Percentiles rank a stretch among this genome's conserved stretches.
phyloP scores from a whole-genome alignment of 2,329 filamentous ascomycete genomes.

The Diplocarpon mali region DNA sequence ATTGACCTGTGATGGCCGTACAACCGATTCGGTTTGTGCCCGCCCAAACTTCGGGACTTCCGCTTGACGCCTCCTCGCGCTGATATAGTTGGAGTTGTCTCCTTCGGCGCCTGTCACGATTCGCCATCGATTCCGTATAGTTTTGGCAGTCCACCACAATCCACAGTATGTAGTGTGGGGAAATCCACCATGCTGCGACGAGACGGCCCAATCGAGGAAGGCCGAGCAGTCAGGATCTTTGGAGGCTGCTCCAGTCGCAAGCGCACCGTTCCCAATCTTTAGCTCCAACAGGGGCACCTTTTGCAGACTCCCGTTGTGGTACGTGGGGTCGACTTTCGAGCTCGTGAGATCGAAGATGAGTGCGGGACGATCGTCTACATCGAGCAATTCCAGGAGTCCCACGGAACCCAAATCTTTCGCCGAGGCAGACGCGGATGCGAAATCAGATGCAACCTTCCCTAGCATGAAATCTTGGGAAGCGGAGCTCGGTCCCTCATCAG shows the following conservation, averaged over 20 bases:
- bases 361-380: conserved; percentile 16
- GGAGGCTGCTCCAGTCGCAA: neutral
- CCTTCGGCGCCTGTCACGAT: conserved; percentile 13
- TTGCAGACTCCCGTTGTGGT: conserved; percentile 12
- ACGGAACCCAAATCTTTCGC: neutral
- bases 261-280: conserved; percentile 3
- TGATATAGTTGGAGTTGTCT: conserved; percentile 1
- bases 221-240: conserved; percentile 4
- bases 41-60: conserved; percentile 1
- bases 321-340: conserved; percentile 9
- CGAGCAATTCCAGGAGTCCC: conserved; percentile 17
- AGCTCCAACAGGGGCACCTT: conserved; percentile 4
- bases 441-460: no score
- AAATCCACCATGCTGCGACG: neutral
- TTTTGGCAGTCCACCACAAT: conserved; percentile 16
- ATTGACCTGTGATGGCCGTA: neutral
- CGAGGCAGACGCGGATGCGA: neutral
- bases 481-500: no score
- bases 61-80: conserved; percentile 2
- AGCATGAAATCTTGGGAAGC: no score
- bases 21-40: conserved; percentile 4
- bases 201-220: conserved; percentile 14
- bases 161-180: conserved; percentile 10
- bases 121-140: conserved; percentile 16
- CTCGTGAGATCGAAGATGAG: conserved; percentile 17